A percentile compares a stretch with the other conserved stretches of the same genome.
Conservation (phyloP, 2,329 filamentous ascomycete genomes). For the Aspergillus sp. region DNA sequence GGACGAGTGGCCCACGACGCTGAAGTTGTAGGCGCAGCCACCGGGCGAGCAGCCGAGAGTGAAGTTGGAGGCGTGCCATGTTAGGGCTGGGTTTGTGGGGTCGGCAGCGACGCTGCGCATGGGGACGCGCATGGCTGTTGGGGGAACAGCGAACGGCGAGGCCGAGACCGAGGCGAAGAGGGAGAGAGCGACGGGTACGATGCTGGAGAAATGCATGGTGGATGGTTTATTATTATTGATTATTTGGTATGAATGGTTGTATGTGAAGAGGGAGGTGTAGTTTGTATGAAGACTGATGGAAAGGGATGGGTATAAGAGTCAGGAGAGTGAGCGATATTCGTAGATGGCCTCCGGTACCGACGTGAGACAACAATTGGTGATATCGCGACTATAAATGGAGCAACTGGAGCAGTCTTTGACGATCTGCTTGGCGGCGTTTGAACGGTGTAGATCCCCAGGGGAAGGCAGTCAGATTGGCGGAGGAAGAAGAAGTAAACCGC, state of each 20-base stretch:
- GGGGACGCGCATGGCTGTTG: not conserved
- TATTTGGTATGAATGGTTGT: no score
- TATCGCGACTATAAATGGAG: slow-evolving; percentile 6
- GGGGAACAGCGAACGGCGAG: slow-evolving; percentile 5
- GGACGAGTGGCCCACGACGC: slow-evolving; percentile 26
- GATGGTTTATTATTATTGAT: not conserved
- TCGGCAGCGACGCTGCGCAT: not conserved
- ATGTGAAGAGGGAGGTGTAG: no score
- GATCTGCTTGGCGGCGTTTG: slow-evolving; percentile 7
- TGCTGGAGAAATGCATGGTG: slow-evolving; percentile 29
- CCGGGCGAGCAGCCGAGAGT: slow-evolving; percentile 31
- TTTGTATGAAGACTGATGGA: no score
- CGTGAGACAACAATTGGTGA: not conserved
- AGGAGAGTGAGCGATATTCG: not conserved
- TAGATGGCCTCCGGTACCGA: not conserved
- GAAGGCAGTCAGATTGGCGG: not conserved
- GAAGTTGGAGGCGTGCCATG: slow-evolving; percentile 35
- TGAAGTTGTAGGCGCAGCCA: slow-evolving; percentile 34
- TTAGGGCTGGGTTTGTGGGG: slow-evolving; percentile 17
- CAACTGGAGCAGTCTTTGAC: not conserved
- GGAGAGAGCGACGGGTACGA: slow-evolving; percentile 19
- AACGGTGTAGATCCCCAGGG: slow-evolving; percentile 1
- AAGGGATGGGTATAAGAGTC: not conserved
- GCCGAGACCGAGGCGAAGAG: slow-evolving; percentile 5
- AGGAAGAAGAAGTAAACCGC: no score